Percentiles rank a stretch among this genome's conserved stretches.
phyloP scores from a whole-genome alignment of 2,329 filamentous ascomycete genomes.

The Pseudofabraea citricarpa region DNA sequence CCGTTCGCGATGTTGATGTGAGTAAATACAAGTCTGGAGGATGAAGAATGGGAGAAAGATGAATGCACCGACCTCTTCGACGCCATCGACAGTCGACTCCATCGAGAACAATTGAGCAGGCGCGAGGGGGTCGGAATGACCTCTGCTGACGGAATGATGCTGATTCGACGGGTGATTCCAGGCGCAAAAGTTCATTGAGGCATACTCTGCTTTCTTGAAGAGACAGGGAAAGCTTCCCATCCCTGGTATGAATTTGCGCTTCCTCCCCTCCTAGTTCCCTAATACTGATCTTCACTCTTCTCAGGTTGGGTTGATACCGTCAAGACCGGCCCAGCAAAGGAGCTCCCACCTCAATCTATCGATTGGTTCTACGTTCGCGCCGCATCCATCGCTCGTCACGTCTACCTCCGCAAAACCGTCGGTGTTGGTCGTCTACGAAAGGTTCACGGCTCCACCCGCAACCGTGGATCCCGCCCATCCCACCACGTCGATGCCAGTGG shows the following conservation, averaged over 20 bases:
- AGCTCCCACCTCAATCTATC: constrained; percentile 95
- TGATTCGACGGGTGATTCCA: constrained; percentile 50
- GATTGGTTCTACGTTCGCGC: constrained; percentile 96
- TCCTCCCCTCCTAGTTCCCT: background rate
- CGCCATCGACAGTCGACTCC: constrained; percentile 19
- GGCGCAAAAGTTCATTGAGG: constrained; percentile 85
- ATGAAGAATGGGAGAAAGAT: constrained; percentile 10
- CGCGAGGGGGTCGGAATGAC: constrained; percentile 68
- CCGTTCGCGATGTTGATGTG: constrained; percentile 83
- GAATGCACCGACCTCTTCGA: constrained; percentile 11
- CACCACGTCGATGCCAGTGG: constrained; percentile 96
- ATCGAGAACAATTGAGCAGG: constrained; percentile 49
- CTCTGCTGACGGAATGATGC: constrained; percentile 71
- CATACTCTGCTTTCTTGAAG: constrained; percentile 88
- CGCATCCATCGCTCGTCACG: constrained; percentile 91
- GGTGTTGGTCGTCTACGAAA: constrained; percentile 97
- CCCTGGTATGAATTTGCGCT: constrained; percentile 60
- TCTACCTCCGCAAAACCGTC: constrained; percentile 99
- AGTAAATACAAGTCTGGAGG: constrained; percentile 35
- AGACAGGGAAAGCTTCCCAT: constrained; percentile 89
- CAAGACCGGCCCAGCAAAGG: constrained; percentile 95
- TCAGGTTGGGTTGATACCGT: constrained; percentile 98
- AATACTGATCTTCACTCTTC: constrained; percentile 15
- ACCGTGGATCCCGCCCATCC: constrained; percentile 86
- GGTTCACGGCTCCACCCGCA: constrained; percentile 94